These are phyloP conservation scores for Rhazya stricta DNA, from an alignment of 257 asterid genomes.

Conservation along the genomic window DNA sequence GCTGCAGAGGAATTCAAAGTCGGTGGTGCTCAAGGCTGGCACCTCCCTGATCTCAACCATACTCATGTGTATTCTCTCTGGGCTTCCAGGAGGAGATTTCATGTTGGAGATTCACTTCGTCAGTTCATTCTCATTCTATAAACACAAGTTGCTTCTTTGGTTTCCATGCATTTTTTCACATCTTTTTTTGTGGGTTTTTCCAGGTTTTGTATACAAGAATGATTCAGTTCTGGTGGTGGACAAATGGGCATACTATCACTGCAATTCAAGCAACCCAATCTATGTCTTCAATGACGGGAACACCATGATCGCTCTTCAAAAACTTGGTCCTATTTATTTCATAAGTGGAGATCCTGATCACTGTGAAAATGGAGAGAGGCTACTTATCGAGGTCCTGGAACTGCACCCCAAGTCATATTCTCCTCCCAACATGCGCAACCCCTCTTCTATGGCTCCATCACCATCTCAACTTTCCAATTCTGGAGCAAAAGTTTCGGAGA, in stretches of 20 bases:
- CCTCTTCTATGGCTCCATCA: constrained; percentile 21
- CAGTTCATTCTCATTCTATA: constrained; percentile 18
- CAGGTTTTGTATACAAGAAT: constrained; percentile 68
- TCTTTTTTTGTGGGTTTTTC: neutral
- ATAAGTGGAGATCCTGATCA: constrained; percentile 50
- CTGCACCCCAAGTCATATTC: constrained; percentile 23
- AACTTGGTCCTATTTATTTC: constrained; percentile 46
- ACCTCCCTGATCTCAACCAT: constrained; percentile 35
- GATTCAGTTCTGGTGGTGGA: constrained; percentile 60
- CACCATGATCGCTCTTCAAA: constrained; percentile 41
- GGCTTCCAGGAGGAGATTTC: constrained; percentile 47
- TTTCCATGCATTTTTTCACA: neutral
- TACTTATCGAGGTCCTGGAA: constrained; percentile 44
- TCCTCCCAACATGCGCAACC: constrained; percentile 15
- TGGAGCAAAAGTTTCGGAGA: neutral
- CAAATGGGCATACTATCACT: constrained; percentile 73
- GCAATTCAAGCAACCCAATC: constrained; percentile 49
- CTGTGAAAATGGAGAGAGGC: constrained; percentile 54
- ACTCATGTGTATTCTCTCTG: constrained; percentile 46
- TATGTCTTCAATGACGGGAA: constrained; percentile 48
- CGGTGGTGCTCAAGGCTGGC: constrained; percentile 60
- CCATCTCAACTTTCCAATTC: constrained; percentile 31
- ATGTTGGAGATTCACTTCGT: constrained; percentile 67
- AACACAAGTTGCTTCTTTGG: too few relatives aligned
- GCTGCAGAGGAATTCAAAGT: constrained; percentile 57